Conservation (phyloP, 202 grass and related monocot genomes). For the Digitaria exilis region DNA sequence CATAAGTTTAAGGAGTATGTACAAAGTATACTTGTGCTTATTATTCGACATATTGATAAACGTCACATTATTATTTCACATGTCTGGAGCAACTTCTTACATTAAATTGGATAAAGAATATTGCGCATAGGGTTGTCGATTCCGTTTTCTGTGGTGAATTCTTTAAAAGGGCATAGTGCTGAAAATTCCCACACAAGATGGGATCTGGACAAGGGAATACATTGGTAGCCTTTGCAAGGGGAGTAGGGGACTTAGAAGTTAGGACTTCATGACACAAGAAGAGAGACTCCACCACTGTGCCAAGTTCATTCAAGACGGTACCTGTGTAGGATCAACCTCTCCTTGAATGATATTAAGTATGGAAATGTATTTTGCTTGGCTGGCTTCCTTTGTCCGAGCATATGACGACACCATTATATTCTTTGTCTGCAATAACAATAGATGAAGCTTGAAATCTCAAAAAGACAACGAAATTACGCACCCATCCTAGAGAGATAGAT, state of each 20-base stretch:
- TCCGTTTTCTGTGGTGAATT: slow-evolving; percentile 4
- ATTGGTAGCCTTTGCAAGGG: too few species aligned
- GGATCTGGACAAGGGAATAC: too few species aligned
- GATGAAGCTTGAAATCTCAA: slow-evolving; percentile 8
- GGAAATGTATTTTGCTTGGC: slow-evolving; percentile 99
- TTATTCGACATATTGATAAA: slow-evolving; percentile 12
- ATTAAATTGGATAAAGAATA: not conserved
- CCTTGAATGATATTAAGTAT: slow-evolving; percentile 99
- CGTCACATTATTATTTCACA: not conserved
- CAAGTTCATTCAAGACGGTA: slow-evolving; percentile 38
- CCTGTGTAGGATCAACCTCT: slow-evolving; percentile 99
- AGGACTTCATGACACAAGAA: too few species aligned
- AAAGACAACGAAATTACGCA: not conserved
- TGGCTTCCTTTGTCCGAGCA: slow-evolving; percentile 97
- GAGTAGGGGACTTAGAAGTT: too few species aligned
- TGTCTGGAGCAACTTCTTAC: not conserved
- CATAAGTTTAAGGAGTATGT: not conserved
- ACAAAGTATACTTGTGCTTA: not conserved
- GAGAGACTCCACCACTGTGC: too few species aligned
- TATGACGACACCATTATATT: slow-evolving; percentile 99
- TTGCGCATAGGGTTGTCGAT: not conserved
- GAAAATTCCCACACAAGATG: too few species aligned
- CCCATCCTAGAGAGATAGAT: not conserved
- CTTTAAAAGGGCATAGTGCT: not conserved
- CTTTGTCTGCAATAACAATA: slow-evolving; percentile 65